Evolutionary conservation across 768 basidiomycete genomes (phyloP), one percentile per base, ranked within the genome.

Genomic region (Lactarius hengduanensis): DNA sequence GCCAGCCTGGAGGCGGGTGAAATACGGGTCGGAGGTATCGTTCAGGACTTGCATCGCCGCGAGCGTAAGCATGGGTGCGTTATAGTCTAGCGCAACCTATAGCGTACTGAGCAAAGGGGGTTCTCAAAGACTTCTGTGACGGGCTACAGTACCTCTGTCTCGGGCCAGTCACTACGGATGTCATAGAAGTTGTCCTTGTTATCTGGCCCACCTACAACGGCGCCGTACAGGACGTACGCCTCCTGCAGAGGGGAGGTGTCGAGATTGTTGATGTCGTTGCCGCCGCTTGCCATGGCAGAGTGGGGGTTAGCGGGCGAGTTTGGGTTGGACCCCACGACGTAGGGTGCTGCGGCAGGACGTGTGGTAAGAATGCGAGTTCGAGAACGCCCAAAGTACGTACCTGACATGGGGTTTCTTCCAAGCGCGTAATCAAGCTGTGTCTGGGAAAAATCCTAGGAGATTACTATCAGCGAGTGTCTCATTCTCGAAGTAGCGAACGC

Each of bases 231-330:
- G 1, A 91, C 81, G 74, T 94, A 85, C 0, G 89, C 85, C 74
- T 91, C 89, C 65, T 86, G 77, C 11, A 78, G 78, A 2, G 94
- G 95, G 56, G 81, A 82, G 2, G 86, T 90, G 74, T 95, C 84
- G 63, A 96, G 88, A 36, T 84, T 75, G 45, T 72, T 77, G 69
- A 91, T 83, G 71, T 93, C 84, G 63, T 82, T 81, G 1, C 92
- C 94, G 36, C 95, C 95, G 65, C 89, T 90, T 2, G 96, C 91
- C 78, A 91, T 82, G 2, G 94, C 95, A 6, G 91, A 92, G 73
- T 96, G 94, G 1, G 95, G 95, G 75, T 96, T 97, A 57, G 82
- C 77, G 0, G 94, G 94, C 15, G 96, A 90, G 74, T 96, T 96
- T 1, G 94, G 92, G 76, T 96, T 93, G 57, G 82, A 79, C 45